A percentile compares a stretch with the other conserved stretches of the same genome.
phyloP scores from a whole-genome alignment of 2,329 filamentous ascomycete genomes.

The Pochonia chlamydosporia region DNA sequence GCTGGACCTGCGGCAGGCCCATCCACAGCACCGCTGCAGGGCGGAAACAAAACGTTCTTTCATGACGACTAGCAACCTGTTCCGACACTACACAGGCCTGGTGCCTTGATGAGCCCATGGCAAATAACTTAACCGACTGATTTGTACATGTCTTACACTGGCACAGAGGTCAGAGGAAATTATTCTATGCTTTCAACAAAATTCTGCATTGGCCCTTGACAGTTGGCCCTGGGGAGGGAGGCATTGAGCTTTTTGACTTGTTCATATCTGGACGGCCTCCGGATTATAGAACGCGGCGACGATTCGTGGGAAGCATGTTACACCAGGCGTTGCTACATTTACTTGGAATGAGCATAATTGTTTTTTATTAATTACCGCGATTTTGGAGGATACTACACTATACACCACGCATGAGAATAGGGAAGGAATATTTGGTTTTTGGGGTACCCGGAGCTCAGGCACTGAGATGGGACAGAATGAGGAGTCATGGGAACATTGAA shows the following conservation, averaged over 20 bases:
- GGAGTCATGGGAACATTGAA: background rate
- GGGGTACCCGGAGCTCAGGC: background rate
- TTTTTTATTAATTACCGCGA: background rate
- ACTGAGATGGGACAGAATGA: background rate
- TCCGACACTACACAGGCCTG: too few species aligned
- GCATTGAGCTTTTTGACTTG: conserved; percentile 17
- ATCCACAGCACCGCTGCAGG: conserved; percentile 25
- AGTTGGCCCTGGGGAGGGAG: background rate
- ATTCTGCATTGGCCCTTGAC: background rate
- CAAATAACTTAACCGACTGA: background rate
- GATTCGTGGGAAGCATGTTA: conserved; percentile 27
- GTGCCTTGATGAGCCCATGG: conserved; percentile 10
- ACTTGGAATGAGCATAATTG: conserved; percentile 12
- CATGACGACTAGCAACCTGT: conserved; percentile 33
- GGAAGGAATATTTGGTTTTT: background rate
- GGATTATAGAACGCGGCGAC: conserved; percentile 24
- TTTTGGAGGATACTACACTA: conserved; percentile 20
- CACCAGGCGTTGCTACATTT: conserved; percentile 28
- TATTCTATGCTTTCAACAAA: conserved; percentile 6
- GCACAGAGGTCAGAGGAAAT: background rate
- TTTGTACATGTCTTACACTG: background rate
- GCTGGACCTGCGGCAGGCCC: conserved; percentile 50
- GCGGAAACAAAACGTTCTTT: conserved; percentile 44
- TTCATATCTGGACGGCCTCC: conserved; percentile 22
- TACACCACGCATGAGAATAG: conserved; percentile 15